Percentiles rank a stretch among this genome's conserved stretches.
Conservation (phyloP, 805 yeast species). For the Sugiyamaella smithiae region DNA sequence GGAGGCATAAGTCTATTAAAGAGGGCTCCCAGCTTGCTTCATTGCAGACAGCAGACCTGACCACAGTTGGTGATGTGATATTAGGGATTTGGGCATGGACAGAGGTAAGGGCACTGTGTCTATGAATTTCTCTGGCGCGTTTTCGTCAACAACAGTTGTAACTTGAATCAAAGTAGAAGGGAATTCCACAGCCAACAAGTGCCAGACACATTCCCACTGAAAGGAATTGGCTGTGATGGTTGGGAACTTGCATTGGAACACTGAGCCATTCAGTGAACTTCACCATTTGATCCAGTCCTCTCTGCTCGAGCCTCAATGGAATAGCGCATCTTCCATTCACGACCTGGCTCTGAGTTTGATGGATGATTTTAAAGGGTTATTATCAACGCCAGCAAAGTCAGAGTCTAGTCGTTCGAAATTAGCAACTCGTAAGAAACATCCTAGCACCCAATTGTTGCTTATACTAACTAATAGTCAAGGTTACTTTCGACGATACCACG, state of each 20-base stretch:
- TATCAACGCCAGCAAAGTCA: constrained; percentile 37
- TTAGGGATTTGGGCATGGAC: too few species aligned
- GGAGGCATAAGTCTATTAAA: too few species aligned
- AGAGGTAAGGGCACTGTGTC: too few species aligned
- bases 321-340: constrained; percentile 9
- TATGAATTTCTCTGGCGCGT: too few species aligned
- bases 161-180: too few species aligned
- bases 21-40: too few species aligned
- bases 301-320: constrained; percentile 10
- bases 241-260: constrained; percentile 33
- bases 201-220: too few species aligned
- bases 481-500: constrained; percentile 51
- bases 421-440: constrained; percentile 27
- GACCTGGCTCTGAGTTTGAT: constrained; percentile 21
- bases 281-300: constrained; percentile 26
- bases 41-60: too few species aligned
- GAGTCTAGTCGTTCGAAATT: constrained; percentile 35
- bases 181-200: too few species aligned
- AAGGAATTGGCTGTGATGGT: not conserved
- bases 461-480: constrained; percentile 33
- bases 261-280: constrained; percentile 30
- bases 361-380: constrained; percentile 36
- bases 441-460: not conserved
- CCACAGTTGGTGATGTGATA: too few species aligned
- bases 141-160: too few species aligned